A percentile compares a stretch with the other conserved stretches of the same genome.
Conservation (phyloP, 495 filamentous ascomycete species). For the Daldinia caldariorum region DNA sequence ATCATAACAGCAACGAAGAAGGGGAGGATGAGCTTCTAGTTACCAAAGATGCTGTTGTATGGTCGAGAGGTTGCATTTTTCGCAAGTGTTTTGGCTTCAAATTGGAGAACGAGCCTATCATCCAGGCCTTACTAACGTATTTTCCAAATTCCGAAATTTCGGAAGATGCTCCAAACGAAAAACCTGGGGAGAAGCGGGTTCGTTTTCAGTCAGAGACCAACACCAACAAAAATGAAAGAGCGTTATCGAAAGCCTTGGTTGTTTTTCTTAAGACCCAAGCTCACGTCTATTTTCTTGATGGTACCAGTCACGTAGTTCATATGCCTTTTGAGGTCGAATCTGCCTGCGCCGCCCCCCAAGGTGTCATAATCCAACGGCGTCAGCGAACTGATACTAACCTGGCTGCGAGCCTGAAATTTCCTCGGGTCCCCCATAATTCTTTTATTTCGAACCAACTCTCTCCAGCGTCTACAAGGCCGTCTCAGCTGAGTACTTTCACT, state of each 20-base stretch:
- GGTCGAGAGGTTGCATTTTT: conserved; percentile 87
- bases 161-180: conserved; percentile 21
- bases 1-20: conserved; percentile 55
- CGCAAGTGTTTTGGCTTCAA: conserved; percentile 89
- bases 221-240: conserved; percentile 17
- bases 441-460: conserved; percentile 72
- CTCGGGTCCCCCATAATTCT: conserved; percentile 77
- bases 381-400: conserved; percentile 52
- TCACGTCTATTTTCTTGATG: conserved; percentile 90
- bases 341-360: conserved; percentile 81
- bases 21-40: conserved; percentile 86
- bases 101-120: conserved; percentile 82
- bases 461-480: conserved; percentile 54
- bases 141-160: conserved; percentile 70
- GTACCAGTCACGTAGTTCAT: conserved; percentile 88
- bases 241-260: conserved; percentile 76
- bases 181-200: conserved; percentile 24
- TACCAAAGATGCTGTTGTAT: conserved; percentile 85
- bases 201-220: conserved; percentile 10
- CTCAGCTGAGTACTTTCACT: conserved; percentile 61
- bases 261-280: conserved; percentile 93
- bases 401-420: conserved; percentile 60
- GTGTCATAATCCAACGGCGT: conserved; percentile 86
- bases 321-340: conserved; percentile 93
- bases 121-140: conserved; percentile 82